Evolutionary conservation across 768 basidiomycete species (phyloP), one percentile per base, ranked within the genome.

Genomic region (Omphalotus guepiniiformis): DNA sequence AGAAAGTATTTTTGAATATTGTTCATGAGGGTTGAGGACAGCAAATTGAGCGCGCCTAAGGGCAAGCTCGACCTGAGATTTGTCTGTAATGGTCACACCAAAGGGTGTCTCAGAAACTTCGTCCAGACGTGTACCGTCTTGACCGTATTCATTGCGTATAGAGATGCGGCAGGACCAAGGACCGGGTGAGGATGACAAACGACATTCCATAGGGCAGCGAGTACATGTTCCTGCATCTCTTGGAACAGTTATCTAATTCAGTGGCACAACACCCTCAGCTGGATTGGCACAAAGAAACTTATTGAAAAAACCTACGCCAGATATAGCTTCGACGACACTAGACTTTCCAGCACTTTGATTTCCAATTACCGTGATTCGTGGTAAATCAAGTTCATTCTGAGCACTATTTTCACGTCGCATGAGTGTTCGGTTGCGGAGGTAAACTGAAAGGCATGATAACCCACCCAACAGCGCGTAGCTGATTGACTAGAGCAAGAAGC

Each of bases 271-370:
- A 51, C 22, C 15, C 29, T 39, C 6, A 42, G n/a, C n/a, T 28
- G 9, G 19, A 29, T 32, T 15, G 28, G 2, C 9, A 29, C 39
- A 25, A 19, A 18, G 13, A 21, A 26, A 25, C 21, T 27, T 12
- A 36, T 48, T 25, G 11, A 16, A 54, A 51, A 53, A 46, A 39
- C 61, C 45, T 49, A 75, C 73, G 12, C 72, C 72, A 9, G 71
- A 71, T 18, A 79, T 75, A 1, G 77, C 72, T 52, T 78, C 76
- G 1, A 78, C 73, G 7, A 78, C 62, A 36, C 67, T 69, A 1
- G 70, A 73, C 53, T 74, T 74, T 3, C 70, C 79, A 6, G 75
- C 74, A 39, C 69, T 72, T 56, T 79, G 79, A 36, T 75, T 76
- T 12, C 77, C 77, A 30, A 77, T 75, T 34, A 77, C 73, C 16